These are phyloP conservation scores for Talaromyces liani DNA, from an alignment of 495 filamentous ascomycete genomes.

Conservation along the genomic window DNA sequence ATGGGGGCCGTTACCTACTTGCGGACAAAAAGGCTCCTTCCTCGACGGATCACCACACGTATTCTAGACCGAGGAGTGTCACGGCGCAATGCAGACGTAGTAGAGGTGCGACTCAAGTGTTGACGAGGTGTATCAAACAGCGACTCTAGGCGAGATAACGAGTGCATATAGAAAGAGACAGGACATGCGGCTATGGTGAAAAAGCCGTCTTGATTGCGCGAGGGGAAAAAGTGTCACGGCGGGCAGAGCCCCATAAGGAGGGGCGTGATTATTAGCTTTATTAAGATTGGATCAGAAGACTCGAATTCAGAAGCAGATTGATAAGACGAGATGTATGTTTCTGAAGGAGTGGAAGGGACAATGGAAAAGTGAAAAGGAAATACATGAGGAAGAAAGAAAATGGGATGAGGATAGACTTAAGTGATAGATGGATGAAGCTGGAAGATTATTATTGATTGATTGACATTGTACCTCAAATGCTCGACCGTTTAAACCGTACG, in stretches of 20 bases:
- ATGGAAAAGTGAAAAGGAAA: not conserved
- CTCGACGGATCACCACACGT: slow-evolving; percentile 30
- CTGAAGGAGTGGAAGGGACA: not conserved
- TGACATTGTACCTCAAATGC: not conserved
- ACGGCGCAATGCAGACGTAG: not conserved
- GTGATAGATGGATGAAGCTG: not conserved
- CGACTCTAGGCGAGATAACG: slow-evolving; percentile 1
- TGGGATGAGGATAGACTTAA: not conserved
- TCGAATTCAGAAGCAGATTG: not conserved
- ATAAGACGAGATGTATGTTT: not conserved
- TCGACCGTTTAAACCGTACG: not conserved
- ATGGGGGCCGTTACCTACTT: slow-evolving; percentile 24
- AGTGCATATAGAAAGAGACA: not conserved
- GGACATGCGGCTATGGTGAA: not conserved
- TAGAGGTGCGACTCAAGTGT: not conserved
- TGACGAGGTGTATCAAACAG: not conserved
- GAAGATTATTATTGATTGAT: not conserved
- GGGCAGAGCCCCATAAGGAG: not conserved
- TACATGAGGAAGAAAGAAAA: not conserved
- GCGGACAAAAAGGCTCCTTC: slow-evolving; percentile 30
- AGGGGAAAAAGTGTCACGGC: not conserved
- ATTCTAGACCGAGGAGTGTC: slow-evolving; percentile 8
- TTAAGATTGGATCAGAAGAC: not conserved
- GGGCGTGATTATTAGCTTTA: not conserved
- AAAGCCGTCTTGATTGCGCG: not conserved